phyloP scores from a whole-genome alignment of 2,329 filamentous ascomycete genomes.

The Scleromitrula shiraiana region DNA sequence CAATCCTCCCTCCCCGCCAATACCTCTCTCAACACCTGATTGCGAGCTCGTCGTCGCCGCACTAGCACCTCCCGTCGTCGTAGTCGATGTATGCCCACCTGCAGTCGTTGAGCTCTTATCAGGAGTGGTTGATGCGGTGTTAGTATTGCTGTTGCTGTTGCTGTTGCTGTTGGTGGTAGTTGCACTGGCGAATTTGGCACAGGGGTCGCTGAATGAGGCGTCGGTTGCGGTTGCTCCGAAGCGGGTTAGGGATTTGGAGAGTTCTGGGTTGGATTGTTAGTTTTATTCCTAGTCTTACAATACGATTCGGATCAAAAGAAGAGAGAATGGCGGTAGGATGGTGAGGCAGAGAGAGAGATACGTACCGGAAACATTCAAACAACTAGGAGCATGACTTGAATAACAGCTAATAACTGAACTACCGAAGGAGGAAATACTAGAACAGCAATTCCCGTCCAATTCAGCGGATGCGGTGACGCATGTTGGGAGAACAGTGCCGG shows the following conservation, averaged over 20 bases:
- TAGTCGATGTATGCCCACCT: not conserved
- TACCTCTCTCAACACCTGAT: not conserved
- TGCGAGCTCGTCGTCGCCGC: not conserved
- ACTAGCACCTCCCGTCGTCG: not conserved
- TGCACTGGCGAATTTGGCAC: not conserved
- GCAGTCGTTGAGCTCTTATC: not conserved
- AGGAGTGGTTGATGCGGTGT: not conserved
- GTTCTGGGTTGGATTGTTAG: not conserved
- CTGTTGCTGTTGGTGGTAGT: not conserved
- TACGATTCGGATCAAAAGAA: not conserved
- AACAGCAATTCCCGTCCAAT: not conserved
- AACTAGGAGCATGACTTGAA: not conserved
- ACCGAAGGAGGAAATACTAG: not conserved
- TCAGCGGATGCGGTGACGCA: not conserved
- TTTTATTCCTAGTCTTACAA: not conserved
- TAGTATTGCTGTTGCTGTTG: too few relatives aligned
- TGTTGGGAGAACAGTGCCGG: not conserved
- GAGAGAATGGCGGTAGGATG: not conserved
- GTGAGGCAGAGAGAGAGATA: too few relatives aligned
- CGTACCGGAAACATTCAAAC: slow-evolving; percentile 3
- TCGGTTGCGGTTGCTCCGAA: slow-evolving; percentile 4
- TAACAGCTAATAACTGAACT: not conserved
- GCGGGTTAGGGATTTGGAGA: not conserved
- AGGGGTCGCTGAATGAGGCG: not conserved
- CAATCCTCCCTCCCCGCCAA: not conserved